These are phyloP conservation scores for Mariannaea sp. DNA, from an alignment of 2,329 filamentous ascomycete genomes.

Conservation along the genomic window DNA sequence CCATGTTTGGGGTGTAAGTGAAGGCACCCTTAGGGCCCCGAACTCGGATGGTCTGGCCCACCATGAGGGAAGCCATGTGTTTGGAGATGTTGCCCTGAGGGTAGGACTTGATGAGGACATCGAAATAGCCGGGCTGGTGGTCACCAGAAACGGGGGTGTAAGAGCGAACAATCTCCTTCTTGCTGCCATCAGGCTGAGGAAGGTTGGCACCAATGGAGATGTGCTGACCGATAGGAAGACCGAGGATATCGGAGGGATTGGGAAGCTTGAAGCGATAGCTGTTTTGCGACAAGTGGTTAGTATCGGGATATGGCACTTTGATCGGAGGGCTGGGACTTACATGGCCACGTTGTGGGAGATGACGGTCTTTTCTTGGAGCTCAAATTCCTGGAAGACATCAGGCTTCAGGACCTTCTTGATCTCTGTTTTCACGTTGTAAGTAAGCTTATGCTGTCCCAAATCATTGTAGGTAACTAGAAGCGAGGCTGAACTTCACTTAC, in stretches of 20 bases:
- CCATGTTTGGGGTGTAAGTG: constrained; percentile 97
- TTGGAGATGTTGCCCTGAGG: constrained; percentile 97
- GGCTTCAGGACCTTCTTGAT: constrained; percentile 85
- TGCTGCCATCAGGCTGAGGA: constrained; percentile 67
- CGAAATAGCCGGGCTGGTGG: constrained; percentile 88
- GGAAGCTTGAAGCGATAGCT: constrained; percentile 94
- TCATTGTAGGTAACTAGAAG: not conserved
- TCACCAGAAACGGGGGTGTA: constrained; percentile 93
- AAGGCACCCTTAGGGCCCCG: constrained; percentile 96
- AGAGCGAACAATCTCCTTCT: constrained; percentile 85
- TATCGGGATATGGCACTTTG: not conserved
- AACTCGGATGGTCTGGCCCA: constrained; percentile 89
- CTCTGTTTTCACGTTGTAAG: constrained; percentile 53
- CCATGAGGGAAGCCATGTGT: constrained; percentile 79
- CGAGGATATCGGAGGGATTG: constrained; percentile 77
- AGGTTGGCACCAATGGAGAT: constrained; percentile 90
- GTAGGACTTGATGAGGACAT: constrained; percentile 97
- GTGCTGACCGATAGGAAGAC: constrained; percentile 97
- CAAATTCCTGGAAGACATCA: constrained; percentile 86
- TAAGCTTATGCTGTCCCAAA: not conserved
- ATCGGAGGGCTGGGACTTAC: constrained; percentile 52
- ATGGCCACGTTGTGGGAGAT: constrained; percentile 99
- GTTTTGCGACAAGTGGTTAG: constrained; percentile 2
- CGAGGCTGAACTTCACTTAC: constrained; percentile 56
- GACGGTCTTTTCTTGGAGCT: constrained; percentile 91